Base-by-base conservation (phyloP, 768 basidiomycete genomes). In the Suillus bovinus region DNA sequence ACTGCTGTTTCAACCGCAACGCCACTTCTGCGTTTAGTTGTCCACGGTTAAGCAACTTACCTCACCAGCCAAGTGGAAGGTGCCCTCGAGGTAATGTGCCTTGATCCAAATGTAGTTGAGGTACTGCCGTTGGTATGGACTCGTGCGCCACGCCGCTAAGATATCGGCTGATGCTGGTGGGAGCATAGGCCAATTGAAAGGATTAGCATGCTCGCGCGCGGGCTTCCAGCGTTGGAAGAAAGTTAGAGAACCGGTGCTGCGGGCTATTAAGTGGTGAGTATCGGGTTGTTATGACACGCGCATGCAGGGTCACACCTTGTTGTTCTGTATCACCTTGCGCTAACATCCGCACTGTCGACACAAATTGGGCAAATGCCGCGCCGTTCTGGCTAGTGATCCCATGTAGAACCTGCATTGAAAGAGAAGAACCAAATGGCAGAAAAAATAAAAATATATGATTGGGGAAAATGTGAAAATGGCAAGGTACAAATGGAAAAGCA, bases 161-260 rank as follows among this genome's bases (percentile, higher is more conserved):
- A 75, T 70, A 16, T 74, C 73, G 17, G 69, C 66, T 8, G 73
- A 67, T 22, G 34, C 64, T 0, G 47, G 0, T 3, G 73, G 73
- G 2, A 76, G 69, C 71, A 76, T 71, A 0, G 73, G 73, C 73
- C 74, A 74, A 10, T 66, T 69, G 61, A 74, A 76, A 0, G 73
- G 73, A 38, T 71, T 75, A 0, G 74, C 70, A 17, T 76, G 76
- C 46, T 75, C 61, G 16, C 73, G 68, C 3, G 73, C 66, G 3
- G 66, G 71, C 50, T 74, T 74, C 73, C 73, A 74, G 39, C 61
- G 58, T 41, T 74, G 73, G 64, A 74, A 74, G 62, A 75, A 74
- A 11, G 63, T 70, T 20, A 74, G 36, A 41, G 60, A 65, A 11
- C 69, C 67, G 1, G 63, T 72, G 33, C 66, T 69, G 8, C 53